Conservation (phyloP, 148 eudicot species). For the Agrostemma githago region DNA sequence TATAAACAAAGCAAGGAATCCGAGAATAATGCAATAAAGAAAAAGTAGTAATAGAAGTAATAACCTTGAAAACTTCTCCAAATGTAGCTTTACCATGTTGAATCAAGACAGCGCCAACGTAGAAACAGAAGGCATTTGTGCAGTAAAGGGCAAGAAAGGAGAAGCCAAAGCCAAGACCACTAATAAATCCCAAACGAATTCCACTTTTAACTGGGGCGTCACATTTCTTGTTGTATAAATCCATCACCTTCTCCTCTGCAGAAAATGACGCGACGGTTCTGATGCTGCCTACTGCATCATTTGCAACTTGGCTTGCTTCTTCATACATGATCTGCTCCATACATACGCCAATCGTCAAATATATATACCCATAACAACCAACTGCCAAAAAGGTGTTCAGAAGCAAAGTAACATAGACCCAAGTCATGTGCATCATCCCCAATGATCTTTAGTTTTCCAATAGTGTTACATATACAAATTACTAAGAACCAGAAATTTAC, state of each 20-base stretch:
- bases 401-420: neutral
- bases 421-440: neutral
- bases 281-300: constrained; percentile 78
- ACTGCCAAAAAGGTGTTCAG: no score
- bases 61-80: constrained; percentile 72
- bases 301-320: constrained; percentile 86
- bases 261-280: constrained; percentile 84
- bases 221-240: constrained; percentile 62
- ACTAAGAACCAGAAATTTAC: neutral
- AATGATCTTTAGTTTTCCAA: neutral
- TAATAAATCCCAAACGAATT: constrained; percentile 53
- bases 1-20: neutral
- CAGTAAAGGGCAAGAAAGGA: constrained; percentile 55
- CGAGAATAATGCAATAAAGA: neutral
- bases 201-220: constrained; percentile 59
- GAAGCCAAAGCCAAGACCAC: constrained; percentile 60
- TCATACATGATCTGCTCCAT: constrained; percentile 61
- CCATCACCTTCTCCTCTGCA: constrained; percentile 84
- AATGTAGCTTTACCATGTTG: constrained; percentile 53
- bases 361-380: no score
- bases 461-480: neutral
- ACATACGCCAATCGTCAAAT: neutral
- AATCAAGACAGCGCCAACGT: constrained; percentile 62
- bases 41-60: neutral
- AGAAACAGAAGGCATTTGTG: constrained; percentile 74